phyloP scores from a whole-genome alignment of 2,329 filamentous ascomycete species.

The Neofusicoccum kwambonambiense region DNA sequence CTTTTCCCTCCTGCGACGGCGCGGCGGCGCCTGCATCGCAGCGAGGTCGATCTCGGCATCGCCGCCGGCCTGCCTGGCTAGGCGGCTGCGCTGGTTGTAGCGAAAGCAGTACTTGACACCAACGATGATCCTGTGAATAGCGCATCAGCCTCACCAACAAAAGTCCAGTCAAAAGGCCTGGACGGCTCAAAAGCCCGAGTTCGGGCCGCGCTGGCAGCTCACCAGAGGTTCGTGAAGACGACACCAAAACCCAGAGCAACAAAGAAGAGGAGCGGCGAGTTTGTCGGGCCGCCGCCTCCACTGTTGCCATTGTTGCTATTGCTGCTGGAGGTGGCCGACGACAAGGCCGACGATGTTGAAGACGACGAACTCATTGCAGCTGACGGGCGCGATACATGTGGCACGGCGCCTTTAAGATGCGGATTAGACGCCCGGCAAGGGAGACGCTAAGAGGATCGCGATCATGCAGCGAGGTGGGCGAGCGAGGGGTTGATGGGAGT shows the following conservation, averaged over 20 bases:
- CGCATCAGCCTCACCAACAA: neutral
- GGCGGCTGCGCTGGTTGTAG: conserved; percentile 91
- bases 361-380: conserved; percentile 15
- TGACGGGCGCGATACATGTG: conserved; percentile 1
- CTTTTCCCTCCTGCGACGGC: conserved; percentile 88
- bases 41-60: conserved; percentile 82
- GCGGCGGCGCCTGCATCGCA: conserved; percentile 80
- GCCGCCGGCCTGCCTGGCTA: conserved; percentile 73
- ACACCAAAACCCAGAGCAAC: conserved; percentile 95
- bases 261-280: conserved; percentile 82
- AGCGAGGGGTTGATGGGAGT: conserved; percentile 13
- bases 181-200: neutral
- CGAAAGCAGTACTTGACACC: conserved; percentile 99
- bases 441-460: neutral
- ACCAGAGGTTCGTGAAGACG: conserved; percentile 99
- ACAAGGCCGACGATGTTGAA: conserved; percentile 20
- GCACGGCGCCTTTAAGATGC: neutral
- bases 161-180: neutral
- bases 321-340: conserved; percentile 21
- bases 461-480: neutral
- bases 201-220: conserved; percentile 39
- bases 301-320: conserved; percentile 27
- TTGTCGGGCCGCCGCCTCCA: conserved; percentile 54
- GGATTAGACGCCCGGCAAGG: neutral
- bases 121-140: conserved; percentile 81